phyloP scores from a whole-genome alignment of 2,329 filamentous ascomycete genomes.

The Talaromyces sp. region DNA sequence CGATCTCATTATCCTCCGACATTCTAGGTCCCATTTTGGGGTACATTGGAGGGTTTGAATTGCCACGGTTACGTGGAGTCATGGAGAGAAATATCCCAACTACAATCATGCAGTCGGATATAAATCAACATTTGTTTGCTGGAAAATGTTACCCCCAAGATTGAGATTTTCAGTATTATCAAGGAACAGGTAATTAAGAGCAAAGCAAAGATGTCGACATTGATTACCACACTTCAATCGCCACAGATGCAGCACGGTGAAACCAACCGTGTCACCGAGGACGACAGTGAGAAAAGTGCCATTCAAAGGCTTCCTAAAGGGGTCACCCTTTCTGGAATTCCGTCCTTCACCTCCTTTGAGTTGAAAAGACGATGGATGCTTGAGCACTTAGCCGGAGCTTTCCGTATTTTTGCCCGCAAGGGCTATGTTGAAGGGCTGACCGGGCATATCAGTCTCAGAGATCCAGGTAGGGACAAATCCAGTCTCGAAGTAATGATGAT shows the following conservation, averaged over 20 bases:
- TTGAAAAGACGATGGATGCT: slow-evolving; percentile 37
- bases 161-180: neutral
- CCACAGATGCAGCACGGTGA: neutral
- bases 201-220: neutral
- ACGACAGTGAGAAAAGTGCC: neutral
- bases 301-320: neutral
- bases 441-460: slow-evolving; percentile 39
- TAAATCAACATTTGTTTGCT: too few relatives aligned
- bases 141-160: too few relatives aligned
- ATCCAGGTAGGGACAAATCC: slow-evolving; percentile 22
- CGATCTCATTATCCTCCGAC: too few relatives aligned
- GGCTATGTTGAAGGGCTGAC: slow-evolving; percentile 36
- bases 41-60: too few relatives aligned
- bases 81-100: too few relatives aligned
- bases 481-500: neutral
- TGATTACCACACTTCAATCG: neutral
- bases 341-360: slow-evolving; percentile 9
- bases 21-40: too few relatives aligned
- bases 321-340: slow-evolving; percentile 2
- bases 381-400: slow-evolving; percentile 40
- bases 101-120: too few relatives aligned
- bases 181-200: neutral
- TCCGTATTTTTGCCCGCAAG: slow-evolving; percentile 39
- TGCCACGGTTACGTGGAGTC: too few relatives aligned
- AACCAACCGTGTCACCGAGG: neutral